These are phyloP conservation scores for Zizania palustris DNA, from an alignment of 202 grass and related monocot species.

Conservation along the genomic window DNA sequence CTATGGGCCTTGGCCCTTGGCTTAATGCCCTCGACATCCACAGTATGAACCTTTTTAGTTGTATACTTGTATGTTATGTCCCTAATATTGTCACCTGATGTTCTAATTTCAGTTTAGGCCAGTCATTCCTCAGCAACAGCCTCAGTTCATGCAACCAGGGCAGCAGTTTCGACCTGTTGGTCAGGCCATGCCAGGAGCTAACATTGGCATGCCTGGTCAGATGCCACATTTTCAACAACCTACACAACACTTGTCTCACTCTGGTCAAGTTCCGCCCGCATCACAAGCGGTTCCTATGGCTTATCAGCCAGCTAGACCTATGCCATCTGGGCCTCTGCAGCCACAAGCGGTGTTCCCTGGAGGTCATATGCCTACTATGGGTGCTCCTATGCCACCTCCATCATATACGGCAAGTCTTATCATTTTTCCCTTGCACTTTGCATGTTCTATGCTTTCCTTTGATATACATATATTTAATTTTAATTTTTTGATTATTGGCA, in stretches of 20 bases:
- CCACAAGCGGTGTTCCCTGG: conserved; percentile 45
- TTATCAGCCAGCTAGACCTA: conserved; percentile 63
- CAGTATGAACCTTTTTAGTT: conserved; percentile 4
- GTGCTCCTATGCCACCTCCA: conserved; percentile 59
- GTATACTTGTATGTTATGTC: conserved; percentile 35
- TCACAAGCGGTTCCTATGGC: conserved; percentile 74
- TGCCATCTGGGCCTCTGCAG: conserved; percentile 62
- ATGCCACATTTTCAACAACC: conserved; percentile 61
- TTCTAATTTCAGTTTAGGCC: conserved; percentile 65
- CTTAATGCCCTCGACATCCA: background rate
- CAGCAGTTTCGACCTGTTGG: conserved; percentile 75
- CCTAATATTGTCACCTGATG: conserved; percentile 32
- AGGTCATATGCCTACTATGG: conserved; percentile 59
- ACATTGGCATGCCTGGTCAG: conserved; percentile 58
- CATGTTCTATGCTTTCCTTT: conserved; percentile 16
- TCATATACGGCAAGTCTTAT: conserved; percentile 70
- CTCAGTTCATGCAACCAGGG: conserved; percentile 69
- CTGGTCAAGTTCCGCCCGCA: conserved; percentile 55
- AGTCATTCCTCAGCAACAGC: conserved; percentile 60
- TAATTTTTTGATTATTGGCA: background rate
- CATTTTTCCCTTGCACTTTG: conserved; percentile 8
- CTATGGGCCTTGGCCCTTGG: too few relatives aligned
- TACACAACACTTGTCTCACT: conserved; percentile 58
- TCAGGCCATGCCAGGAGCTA: conserved; percentile 60
- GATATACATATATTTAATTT: background rate